phyloP scores from a whole-genome alignment of 495 filamentous ascomycete genomes.

The Wilcoxina mikolae region DNA sequence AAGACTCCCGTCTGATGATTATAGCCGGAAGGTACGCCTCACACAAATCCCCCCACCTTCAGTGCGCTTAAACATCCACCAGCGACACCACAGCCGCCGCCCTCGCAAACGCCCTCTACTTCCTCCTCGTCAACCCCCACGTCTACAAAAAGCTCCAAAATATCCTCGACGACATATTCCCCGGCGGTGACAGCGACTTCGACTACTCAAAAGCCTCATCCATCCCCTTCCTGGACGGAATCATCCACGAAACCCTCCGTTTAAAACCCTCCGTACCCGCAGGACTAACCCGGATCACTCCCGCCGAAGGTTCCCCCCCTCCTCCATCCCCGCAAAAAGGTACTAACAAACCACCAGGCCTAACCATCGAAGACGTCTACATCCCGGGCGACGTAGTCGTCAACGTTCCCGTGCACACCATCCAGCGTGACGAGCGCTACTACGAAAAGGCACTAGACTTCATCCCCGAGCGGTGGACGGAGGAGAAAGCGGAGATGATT shows the following conservation, averaged over 20 bases:
- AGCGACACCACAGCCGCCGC: conserved; percentile 34
- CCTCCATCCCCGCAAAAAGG: not conserved
- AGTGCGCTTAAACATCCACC: not conserved
- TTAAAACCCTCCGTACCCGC: conserved; percentile 37
- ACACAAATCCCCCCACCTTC: conserved; percentile 16
- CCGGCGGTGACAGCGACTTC: conserved; percentile 2
- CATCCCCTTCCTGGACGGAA: conserved; percentile 32
- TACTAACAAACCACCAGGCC: not conserved
- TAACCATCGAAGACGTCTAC: conserved; percentile 33
- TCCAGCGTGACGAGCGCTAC: conserved; percentile 10
- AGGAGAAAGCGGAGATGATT: not conserved
- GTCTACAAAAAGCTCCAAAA: conserved; percentile 12
- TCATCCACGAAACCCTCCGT: conserved; percentile 41
- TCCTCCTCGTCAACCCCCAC: conserved; percentile 28
- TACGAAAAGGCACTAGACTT: conserved; percentile 17
- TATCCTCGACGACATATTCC: conserved; percentile 9
- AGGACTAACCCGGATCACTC: conserved; percentile 34
- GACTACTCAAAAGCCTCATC: conserved; percentile 17
- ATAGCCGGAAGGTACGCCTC: conserved; percentile 13
- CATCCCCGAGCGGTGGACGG: conserved; percentile 18
- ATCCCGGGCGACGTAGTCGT: conserved; percentile 32
- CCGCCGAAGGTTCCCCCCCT: conserved; percentile 29
- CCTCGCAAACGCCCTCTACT: conserved; percentile 31
- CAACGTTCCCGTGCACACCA: not conserved
- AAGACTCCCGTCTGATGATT: conserved; percentile 10